Percentiles rank a stretch among this genome's conserved stretches.
Conservation (phyloP, 2,329 filamentous ascomycete species). For the Tolypocladium tropicale region DNA sequence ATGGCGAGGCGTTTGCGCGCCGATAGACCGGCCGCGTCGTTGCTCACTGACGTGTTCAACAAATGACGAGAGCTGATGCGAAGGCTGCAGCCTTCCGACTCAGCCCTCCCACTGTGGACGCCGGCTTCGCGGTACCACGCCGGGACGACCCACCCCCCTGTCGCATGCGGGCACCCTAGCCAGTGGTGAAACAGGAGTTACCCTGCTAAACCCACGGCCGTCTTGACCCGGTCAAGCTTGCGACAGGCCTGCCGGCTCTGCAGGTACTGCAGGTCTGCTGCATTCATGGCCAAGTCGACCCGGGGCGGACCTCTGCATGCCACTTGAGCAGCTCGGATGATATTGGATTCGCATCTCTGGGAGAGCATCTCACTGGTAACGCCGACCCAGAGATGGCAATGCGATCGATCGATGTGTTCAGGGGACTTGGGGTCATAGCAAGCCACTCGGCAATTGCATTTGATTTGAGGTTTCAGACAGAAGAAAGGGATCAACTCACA, state of each 20-base stretch:
- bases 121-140: conserved; percentile 8
- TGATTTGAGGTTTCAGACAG: neutral
- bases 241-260: conserved; percentile 5
- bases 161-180: conserved; percentile 8
- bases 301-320: neutral
- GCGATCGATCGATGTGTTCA: neutral
- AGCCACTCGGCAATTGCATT: conserved; percentile 1
- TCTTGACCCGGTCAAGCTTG: conserved; percentile 11
- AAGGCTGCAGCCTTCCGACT: conserved; percentile 15
- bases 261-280: neutral
- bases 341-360: neutral
- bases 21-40: neutral
- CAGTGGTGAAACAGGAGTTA: conserved; percentile 11
- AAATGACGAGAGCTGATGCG: conserved; percentile 4
- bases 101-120: conserved; percentile 12
- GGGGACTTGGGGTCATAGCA: neutral
- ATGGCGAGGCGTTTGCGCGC: neutral
- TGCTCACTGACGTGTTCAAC: neutral
- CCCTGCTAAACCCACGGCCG: conserved; percentile 8
- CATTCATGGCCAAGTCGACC: neutral
- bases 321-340: neutral
- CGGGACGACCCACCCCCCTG: conserved; percentile 11
- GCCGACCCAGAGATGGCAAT: neutral
- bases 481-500: conserved; percentile 5
- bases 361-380: neutral